Base-by-base conservation (phyloP, 805 yeast genomes). In the Sporopachydermia lactativora region DNA sequence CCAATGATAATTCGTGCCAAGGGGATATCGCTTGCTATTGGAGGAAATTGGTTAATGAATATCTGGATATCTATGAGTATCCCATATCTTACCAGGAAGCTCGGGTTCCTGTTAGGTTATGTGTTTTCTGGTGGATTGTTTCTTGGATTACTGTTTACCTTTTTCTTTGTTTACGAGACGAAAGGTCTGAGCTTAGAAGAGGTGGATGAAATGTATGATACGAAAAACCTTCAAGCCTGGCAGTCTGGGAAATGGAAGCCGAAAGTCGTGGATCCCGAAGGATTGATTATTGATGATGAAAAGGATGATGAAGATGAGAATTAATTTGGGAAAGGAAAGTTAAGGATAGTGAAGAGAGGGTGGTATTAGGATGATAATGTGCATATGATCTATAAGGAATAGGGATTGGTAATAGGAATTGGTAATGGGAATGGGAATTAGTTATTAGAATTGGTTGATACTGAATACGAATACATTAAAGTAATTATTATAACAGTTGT, bases 181-280 rank as follows among this genome's bases (percentile, higher is more conserved):
- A 76, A 74, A 64, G 94, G 94, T 44, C 70, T 82, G 52, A 70
- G 82, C 37, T 70, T 84, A 57, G 94, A 83, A 62, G 86, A 83
- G 61, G 83, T 83, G 47, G 86, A 82, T 57, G 77, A 71, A 53
- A 63, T 77, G 66, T 69, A 64, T 52, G 57, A 24, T 24, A n/a
- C 8, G 31, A 24, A 24, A n/a, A 8, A 8, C 8, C n/a, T 24
- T 8, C 8, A 24, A 24, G 31, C 31, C 8, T 24, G 31, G 31
- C 8, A n/a, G 31, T 24, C 31, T 8, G n/a, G n/a, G n/a, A 24
- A 24, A 8, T 24, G 31, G 31, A 24, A 24, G 31, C 31, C 31
- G n/a, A 8, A 8, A 24, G n/a, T n/a, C 31, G 19, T 39, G 46
- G 28, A 18, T n/a, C n/a, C n/a, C n/a, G n/a, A n/a, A n/a, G n/a